phyloP scores from a whole-genome alignment of 2,329 filamentous ascomycete species.

The Hortaea sp. region DNA sequence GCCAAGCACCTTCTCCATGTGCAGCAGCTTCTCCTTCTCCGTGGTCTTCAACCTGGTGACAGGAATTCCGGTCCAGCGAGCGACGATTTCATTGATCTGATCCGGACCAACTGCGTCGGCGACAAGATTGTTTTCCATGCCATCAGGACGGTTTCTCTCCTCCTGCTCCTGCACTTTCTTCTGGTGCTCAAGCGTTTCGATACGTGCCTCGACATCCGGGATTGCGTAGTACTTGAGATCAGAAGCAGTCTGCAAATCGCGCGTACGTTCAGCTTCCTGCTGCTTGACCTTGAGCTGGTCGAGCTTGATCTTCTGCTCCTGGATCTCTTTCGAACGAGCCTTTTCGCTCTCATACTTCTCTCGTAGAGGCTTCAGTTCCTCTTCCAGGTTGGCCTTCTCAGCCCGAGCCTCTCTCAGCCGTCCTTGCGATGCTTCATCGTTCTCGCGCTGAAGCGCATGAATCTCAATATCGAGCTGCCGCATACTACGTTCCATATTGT shows the following conservation, averaged over 20 bases:
- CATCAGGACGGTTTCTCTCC: slow-evolving; percentile 41
- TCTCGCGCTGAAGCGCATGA: slow-evolving; percentile 84
- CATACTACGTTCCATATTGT: slow-evolving; percentile 81
- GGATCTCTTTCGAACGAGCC: slow-evolving; percentile 79
- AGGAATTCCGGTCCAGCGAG: slow-evolving; percentile 95
- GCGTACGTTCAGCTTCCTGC: slow-evolving; percentile 81
- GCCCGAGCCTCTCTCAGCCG: slow-evolving; percentile 75
- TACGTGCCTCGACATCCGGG: slow-evolving; percentile 74
- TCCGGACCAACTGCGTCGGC: slow-evolving; percentile 92
- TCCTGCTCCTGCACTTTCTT: slow-evolving; percentile 69
- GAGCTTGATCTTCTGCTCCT: slow-evolving; percentile 81
- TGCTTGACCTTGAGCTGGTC: slow-evolving; percentile 84
- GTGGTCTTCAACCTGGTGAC: slow-evolving; percentile 88
- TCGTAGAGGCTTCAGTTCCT: slow-evolving; percentile 81
- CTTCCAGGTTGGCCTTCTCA: slow-evolving; percentile 87
- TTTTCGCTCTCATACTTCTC: slow-evolving; percentile 96
- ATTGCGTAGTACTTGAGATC: slow-evolving; percentile 97
- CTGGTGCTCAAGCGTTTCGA: slow-evolving; percentile 70
- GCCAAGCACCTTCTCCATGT: slow-evolving; percentile 83
- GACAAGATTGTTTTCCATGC: slow-evolving; percentile 59
- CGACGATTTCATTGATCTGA: slow-evolving; percentile 98
- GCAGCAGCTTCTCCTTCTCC: slow-evolving; percentile 95
- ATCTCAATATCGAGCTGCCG: slow-evolving; percentile 96
- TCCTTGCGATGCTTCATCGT: slow-evolving; percentile 81
- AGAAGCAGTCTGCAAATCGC: slow-evolving; percentile 77